Evolutionary conservation across 2,329 filamentous ascomycete species (phyloP).

Genomic region (Colletotrichum australisinense): DNA sequence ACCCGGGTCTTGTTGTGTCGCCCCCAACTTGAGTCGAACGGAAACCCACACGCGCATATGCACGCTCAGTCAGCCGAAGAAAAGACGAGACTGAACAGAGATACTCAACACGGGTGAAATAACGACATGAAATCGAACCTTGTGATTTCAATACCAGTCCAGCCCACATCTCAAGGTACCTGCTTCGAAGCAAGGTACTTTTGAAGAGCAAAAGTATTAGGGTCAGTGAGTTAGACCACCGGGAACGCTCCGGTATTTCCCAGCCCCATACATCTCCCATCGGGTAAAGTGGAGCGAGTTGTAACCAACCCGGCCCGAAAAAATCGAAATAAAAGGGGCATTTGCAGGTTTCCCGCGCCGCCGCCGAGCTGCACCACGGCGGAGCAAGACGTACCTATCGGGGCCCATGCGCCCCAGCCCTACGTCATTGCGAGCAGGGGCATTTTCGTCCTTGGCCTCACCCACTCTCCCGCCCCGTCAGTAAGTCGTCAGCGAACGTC

Average conservation of each 20-base stretch:
- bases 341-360: neutral
- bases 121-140: neutral
- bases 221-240: neutral
- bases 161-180: no score
- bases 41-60: neutral
- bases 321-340: neutral
- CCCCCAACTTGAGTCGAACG: neutral
- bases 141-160: neutral
- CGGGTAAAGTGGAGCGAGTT: neutral
- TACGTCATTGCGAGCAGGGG: conserved; percentile 26
- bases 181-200: no score
- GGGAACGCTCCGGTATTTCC: neutral
- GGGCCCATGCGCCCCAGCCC: neutral
- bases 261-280: neutral
- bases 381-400: neutral
- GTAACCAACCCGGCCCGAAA: conserved; percentile 4
- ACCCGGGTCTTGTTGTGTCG: conserved; percentile 8
- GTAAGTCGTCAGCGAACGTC: neutral
- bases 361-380: neutral
- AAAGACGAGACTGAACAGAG: neutral
- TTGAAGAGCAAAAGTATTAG: no score
- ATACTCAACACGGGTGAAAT: no score
- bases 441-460: neutral
- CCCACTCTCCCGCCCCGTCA: neutral
- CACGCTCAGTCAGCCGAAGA: neutral